phyloP scores from a whole-genome alignment of 352 stramenopile genomes.

The Pythium pyrilobum region DNA sequence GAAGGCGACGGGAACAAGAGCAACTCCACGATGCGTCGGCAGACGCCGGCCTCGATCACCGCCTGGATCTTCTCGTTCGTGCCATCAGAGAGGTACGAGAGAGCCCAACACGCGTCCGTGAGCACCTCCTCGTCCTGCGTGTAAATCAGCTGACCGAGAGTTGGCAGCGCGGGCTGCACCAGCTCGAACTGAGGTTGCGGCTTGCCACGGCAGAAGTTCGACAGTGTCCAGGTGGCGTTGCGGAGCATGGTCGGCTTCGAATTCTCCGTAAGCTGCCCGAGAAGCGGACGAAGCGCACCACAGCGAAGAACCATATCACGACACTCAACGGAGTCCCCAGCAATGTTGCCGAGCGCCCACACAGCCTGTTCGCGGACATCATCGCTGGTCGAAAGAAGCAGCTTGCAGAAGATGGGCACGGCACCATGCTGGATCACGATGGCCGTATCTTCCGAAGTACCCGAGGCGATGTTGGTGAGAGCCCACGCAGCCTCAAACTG shows the following conservation, averaged over 20 bases:
- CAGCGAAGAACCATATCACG: slow-evolving; percentile 94
- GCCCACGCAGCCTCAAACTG: slow-evolving; percentile 99
- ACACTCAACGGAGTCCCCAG: slow-evolving; percentile 96
- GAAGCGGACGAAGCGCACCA: slow-evolving; percentile 92
- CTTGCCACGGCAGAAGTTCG: slow-evolving; percentile 97
- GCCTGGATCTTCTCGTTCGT: slow-evolving; percentile 99
- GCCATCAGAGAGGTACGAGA: slow-evolving; percentile 98
- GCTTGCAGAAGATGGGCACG: slow-evolving; percentile 96
- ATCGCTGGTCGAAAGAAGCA: slow-evolving; percentile 95
- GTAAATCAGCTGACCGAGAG: slow-evolving; percentile 96
- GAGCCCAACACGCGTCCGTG: slow-evolving; percentile 98
- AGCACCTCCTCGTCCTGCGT: slow-evolving; percentile 98
- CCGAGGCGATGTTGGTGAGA: slow-evolving; percentile 99
- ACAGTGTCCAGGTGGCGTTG: slow-evolving; percentile 99
- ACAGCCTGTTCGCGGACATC: slow-evolving; percentile 96
- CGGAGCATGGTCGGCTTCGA: slow-evolving; percentile 97
- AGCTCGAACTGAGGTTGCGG: slow-evolving; percentile 67
- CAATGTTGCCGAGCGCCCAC: slow-evolving; percentile 99
- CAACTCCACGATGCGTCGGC: slow-evolving; percentile 95
- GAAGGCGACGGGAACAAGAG: slow-evolving; percentile 78
- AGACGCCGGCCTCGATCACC: slow-evolving; percentile 97
- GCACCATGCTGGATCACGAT: slow-evolving; percentile 97
- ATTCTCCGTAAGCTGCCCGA: slow-evolving; percentile 94
- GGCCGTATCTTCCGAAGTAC: slow-evolving; percentile 96
- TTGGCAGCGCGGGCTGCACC: slow-evolving; percentile 93